These are phyloP conservation scores for Candida ascalaphidarum DNA, from an alignment of 805 yeast species.

Conservation along the genomic window DNA sequence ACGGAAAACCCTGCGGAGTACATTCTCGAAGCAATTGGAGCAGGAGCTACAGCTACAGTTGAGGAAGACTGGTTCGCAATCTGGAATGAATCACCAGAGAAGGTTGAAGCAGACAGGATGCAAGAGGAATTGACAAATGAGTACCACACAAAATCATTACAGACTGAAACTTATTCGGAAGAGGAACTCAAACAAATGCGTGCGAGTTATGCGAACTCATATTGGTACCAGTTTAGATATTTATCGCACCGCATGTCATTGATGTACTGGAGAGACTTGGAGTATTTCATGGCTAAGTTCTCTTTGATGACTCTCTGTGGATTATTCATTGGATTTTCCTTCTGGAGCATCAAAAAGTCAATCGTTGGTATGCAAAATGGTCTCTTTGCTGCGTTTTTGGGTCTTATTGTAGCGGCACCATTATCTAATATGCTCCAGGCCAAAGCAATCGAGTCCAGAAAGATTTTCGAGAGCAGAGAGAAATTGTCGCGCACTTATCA, in stretches of 20 bases:
- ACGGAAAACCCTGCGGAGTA: constrained; percentile 10
- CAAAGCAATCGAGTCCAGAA: constrained; percentile 48
- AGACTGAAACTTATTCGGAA: not conserved
- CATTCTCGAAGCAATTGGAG: constrained; percentile 10
- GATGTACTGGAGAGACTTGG: constrained; percentile 9
- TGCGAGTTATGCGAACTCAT: constrained; percentile 4
- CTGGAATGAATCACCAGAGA: constrained; percentile 7
- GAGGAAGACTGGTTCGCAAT: constrained; percentile 7
- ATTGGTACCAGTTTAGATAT: constrained; percentile 3
- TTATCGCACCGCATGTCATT: constrained; percentile 5
- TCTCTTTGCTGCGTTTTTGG: constrained; percentile 50
- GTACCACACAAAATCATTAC: constrained; percentile 1
- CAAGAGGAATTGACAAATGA: constrained; percentile 5
- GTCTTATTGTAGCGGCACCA: constrained; percentile 51
- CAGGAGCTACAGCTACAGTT: constrained; percentile 9
- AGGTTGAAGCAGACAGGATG: constrained; percentile 2
- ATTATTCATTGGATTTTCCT: constrained; percentile 34
- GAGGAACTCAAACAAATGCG: constrained; percentile 4
- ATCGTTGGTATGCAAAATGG: constrained; percentile 22
- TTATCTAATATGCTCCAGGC: constrained; percentile 56
- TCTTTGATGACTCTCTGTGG: constrained; percentile 27
- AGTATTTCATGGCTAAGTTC: constrained; percentile 8
- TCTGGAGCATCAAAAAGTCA: constrained; percentile 10
- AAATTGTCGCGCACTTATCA: constrained; percentile 64
- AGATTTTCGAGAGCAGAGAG: constrained; percentile 63